Conservation (phyloP, 148 eudicot species). For the Oxyria digyna region DNA sequence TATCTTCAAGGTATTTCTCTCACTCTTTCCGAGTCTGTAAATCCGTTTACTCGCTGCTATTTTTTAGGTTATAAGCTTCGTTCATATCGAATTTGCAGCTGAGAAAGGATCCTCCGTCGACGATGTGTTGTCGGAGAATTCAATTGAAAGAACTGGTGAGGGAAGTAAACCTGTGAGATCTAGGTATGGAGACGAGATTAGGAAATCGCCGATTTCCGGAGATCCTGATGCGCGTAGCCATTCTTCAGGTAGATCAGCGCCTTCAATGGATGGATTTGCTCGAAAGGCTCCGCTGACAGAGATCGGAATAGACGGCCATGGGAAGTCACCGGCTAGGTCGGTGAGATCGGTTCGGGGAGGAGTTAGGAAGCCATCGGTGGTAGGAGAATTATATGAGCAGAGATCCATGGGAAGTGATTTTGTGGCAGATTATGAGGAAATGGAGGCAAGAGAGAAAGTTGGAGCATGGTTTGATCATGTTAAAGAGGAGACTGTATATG, state of each 20-base stretch:
- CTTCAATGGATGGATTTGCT: conserved; percentile 13
- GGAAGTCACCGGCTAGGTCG: conserved; percentile 7
- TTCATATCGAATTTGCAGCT: conserved; percentile 26
- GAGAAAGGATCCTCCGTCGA: conserved; percentile 17
- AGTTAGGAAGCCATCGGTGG: not conserved
- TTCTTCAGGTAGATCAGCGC: conserved; percentile 12
- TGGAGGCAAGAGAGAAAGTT: conserved; percentile 7
- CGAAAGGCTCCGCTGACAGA: conserved; percentile 10
- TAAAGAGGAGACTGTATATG: conserved; percentile 6
- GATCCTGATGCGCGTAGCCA: conserved; percentile 8
- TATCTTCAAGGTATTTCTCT: conserved; percentile 51
- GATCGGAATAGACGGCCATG: not conserved
- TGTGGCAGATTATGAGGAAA: conserved; percentile 4
- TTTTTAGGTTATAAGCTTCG: conserved; percentile 7
- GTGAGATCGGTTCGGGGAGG: not conserved
- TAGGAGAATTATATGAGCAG: conserved; percentile 8
- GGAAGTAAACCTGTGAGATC: conserved; percentile 17
- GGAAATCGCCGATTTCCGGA: conserved; percentile 10
- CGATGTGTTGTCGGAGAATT: conserved; percentile 25
- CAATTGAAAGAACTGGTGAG: conserved; percentile 21
- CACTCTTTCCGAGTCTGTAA: conserved; percentile 10
- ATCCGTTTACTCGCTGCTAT: not conserved
- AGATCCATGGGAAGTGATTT: conserved; percentile 2
- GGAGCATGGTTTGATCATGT: conserved; percentile 11
- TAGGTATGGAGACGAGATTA: conserved; percentile 10